These are phyloP conservation scores for Naganishia antarctica DNA, from an alignment of 768 basidiomycete species.

Conservation along the genomic window DNA sequence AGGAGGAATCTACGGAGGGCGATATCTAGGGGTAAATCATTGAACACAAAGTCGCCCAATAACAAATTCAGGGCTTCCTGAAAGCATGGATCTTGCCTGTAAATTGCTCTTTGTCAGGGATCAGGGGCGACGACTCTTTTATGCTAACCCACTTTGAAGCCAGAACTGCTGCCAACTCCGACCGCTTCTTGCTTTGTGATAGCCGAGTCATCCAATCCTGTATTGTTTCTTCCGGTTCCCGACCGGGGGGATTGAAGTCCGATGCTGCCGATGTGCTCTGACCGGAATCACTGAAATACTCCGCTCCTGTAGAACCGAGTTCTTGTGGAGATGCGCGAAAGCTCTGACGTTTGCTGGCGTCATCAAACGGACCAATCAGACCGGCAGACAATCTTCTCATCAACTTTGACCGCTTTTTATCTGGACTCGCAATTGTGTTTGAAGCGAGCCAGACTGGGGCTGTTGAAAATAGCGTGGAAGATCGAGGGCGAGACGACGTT, in stretches of 20 bases:
- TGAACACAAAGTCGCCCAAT: conserved; percentile 72
- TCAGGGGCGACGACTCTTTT: conserved; percentile 9
- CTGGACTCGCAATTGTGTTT: conserved; percentile 15
- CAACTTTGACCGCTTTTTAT: conserved; percentile 10
- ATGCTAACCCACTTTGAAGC: conserved; percentile 64
- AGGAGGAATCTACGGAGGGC: conserved; percentile 83
- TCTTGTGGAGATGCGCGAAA: conserved; percentile 37
- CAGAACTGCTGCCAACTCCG: conserved; percentile 72
- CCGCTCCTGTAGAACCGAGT: conserved; percentile 27
- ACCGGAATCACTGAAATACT: conserved; percentile 34
- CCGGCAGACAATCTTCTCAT: conserved; percentile 22
- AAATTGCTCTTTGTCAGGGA: conserved; percentile 21
- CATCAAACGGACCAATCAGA: conserved; percentile 15
- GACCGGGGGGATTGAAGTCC: background rate
- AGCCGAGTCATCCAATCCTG: conserved; percentile 67
- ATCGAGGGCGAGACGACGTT: conserved; percentile 5
- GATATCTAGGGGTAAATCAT: conserved; percentile 75
- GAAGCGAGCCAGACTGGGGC: background rate
- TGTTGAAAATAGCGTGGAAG: conserved; percentile 26
- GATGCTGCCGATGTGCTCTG: conserved; percentile 24
- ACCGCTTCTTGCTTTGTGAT: conserved; percentile 61
- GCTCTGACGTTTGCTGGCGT: conserved; percentile 14
- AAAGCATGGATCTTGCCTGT: conserved; percentile 69
- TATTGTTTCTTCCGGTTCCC: conserved; percentile 41
- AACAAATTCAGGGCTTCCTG: conserved; percentile 64